Base-by-base conservation (phyloP, 257 asterid species). In the Striga asiatica region DNA sequence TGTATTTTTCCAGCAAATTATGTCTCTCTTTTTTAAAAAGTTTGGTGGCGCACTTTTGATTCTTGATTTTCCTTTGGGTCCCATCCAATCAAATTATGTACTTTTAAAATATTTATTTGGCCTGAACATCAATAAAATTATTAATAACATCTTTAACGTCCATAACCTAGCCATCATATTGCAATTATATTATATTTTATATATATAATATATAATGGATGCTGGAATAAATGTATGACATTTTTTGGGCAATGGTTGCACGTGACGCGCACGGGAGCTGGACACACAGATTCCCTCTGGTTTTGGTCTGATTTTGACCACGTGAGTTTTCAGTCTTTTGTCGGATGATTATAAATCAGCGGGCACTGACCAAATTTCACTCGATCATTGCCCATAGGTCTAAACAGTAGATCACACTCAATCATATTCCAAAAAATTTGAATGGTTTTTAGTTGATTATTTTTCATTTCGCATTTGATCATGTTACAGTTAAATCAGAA, bases 251-350 rank as follows among this genome's bases (percentile, higher is more conserved):
- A 9, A 48, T 39, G 48, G 32, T 16, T 58, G 55, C 84, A 71
- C 78, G 75, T 78, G 81, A 68, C 14, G 51, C 65, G 75, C 66
- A 63, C 70, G 63, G 12, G 75, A 37, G 28, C 3, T 48, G 23
- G 50, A 63, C 60, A 59, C 54, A 19, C 62, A 70, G 71, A 74
- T 70, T 70, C 80, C 74, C 47, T 66, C 64, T 58, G 60, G 3
- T 45, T n/a, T n/a, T 8, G 65, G 29, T 54, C 61, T 53, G 61
- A 65, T 67, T 53, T 57, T 53, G 70, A 66, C 70, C 80, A 68
- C 50, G 78, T 68, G 76, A 42, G 1, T 16, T 3, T 32, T 65
- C 80, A 76, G 82, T n/a, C 80, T 73, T 79, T 79, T 73, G 78
- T 71, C 77, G 69, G 65, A 16, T 66, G 57, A 51, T 58, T 54